Conservation (phyloP, 2,329 filamentous ascomycete genomes). For the Penicillium sp. region DNA sequence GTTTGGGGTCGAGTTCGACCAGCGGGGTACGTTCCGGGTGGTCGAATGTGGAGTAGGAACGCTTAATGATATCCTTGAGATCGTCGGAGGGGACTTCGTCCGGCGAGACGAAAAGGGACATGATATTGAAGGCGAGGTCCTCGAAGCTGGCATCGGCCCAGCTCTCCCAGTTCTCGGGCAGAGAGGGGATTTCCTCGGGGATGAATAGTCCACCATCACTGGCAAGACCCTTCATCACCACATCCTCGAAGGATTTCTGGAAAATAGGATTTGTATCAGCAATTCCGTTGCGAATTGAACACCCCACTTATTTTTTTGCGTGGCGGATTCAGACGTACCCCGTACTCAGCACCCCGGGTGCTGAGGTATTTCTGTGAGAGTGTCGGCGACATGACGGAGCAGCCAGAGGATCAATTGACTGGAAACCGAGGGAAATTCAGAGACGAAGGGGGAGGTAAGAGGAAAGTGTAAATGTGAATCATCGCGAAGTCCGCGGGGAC, state of each 20-base stretch:
- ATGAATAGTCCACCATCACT: conserved; percentile 88
- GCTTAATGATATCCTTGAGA: conserved; percentile 79
- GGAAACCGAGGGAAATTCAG: not conserved
- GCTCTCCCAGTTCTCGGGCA: conserved; percentile 25
- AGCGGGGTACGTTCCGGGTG: conserved; percentile 77
- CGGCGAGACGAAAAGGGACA: conserved; percentile 84
- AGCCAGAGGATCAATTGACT: conserved; percentile 1
- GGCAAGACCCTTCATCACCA: conserved; percentile 86
- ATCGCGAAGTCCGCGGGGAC: conserved; percentile 19
- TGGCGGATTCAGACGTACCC: conserved; percentile 24
- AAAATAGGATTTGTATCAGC: conserved; percentile 13
- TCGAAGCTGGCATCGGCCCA: conserved; percentile 33
- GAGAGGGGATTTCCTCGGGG: conserved; percentile 60
- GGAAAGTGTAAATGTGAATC: conserved; percentile 18
- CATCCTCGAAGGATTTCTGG: conserved; percentile 80
- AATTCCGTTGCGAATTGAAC: not conserved
- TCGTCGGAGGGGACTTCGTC: conserved; percentile 80
- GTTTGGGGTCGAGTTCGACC: conserved; percentile 70
- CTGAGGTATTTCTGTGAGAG: conserved; percentile 38
- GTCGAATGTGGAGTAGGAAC: conserved; percentile 90
- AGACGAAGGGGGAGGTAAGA: conserved; percentile 1
- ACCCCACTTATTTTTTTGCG: conserved; percentile 9
- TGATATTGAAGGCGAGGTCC: conserved; percentile 71
- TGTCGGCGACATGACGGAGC: conserved; percentile 29
- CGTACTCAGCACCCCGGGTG: conserved; percentile 37